Conservation (phyloP, 2,329 filamentous ascomycete genomes). For the Paecilomyces sp. region DNA sequence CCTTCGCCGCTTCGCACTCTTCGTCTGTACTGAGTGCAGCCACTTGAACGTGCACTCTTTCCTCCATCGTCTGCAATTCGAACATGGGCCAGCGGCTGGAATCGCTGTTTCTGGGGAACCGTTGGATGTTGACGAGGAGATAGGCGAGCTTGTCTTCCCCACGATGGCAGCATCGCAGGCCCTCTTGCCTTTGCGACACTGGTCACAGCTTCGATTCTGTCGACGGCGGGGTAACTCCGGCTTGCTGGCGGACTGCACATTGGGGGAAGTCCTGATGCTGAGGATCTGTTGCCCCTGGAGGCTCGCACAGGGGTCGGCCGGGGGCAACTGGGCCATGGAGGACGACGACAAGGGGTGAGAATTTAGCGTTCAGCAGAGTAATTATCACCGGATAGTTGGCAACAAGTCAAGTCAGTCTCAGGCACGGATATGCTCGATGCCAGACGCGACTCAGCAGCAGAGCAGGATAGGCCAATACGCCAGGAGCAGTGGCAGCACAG, state of each 20-base stretch:
- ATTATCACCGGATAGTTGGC: too few relatives aligned
- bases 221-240: slow-evolving; percentile 15
- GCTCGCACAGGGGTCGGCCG: not conserved
- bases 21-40: slow-evolving; percentile 23
- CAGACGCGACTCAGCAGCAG: not conserved
- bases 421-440: not conserved
- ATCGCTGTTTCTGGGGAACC: not conserved
- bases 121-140: not conserved
- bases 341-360: not conserved
- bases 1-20: slow-evolving; percentile 8
- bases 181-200: slow-evolving; percentile 40
- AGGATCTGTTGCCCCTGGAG: not conserved
- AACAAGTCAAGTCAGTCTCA: not conserved
- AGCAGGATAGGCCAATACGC: not conserved
- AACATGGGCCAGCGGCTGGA: slow-evolving; percentile 19
- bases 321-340: not conserved
- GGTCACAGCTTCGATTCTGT: slow-evolving; percentile 41
- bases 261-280: not conserved
- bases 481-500: not conserved
- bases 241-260: not conserved
- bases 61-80: slow-evolving; percentile 38
- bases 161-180: slow-evolving; percentile 36
- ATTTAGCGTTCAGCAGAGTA: not conserved
- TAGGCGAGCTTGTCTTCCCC: not conserved
- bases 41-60: slow-evolving; percentile 41